These are phyloP conservation scores for Hypoxylon fuscum DNA, from an alignment of 495 filamentous ascomycete species.

Conservation along the genomic window DNA sequence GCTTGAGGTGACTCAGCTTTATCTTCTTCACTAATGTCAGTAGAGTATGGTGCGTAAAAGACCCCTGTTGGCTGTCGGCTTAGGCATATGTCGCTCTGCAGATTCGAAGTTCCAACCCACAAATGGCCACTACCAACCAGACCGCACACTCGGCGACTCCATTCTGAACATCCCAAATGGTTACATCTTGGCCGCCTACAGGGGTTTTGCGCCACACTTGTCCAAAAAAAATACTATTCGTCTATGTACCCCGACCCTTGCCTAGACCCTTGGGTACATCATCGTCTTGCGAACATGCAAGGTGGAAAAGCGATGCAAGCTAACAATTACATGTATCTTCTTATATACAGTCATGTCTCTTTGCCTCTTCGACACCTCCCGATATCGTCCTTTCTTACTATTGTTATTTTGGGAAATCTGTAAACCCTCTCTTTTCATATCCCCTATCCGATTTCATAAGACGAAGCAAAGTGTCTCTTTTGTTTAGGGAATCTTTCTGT, in stretches of 20 bases:
- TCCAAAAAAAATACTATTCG: slow-evolving; percentile 25
- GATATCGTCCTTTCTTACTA: slow-evolving; percentile 34
- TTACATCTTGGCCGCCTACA: slow-evolving; percentile 37
- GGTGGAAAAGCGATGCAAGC: slow-evolving; percentile 36
- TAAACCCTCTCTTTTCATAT: slow-evolving; percentile 21
- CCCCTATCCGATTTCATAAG: slow-evolving; percentile 18
- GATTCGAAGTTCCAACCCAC: slow-evolving; percentile 22
- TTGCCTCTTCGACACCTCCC: slow-evolving; percentile 33
- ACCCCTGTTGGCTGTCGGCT: slow-evolving; percentile 29
- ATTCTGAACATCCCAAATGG: slow-evolving; percentile 36
- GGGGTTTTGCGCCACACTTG: slow-evolving; percentile 39
- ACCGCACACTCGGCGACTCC: slow-evolving; percentile 40
- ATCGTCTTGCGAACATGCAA: slow-evolving; percentile 27
- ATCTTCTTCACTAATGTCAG: slow-evolving; percentile 24
- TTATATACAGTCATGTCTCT: slow-evolving; percentile 43
- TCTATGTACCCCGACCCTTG: slow-evolving; percentile 37
- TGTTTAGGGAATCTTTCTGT: slow-evolving; percentile 5
- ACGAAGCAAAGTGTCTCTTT: slow-evolving; percentile 14
- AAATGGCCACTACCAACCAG: slow-evolving; percentile 34
- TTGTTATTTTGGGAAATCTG: slow-evolving; percentile 12
- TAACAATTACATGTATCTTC: slow-evolving; percentile 43
- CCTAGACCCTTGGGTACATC: slow-evolving; percentile 36
- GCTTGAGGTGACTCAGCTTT: slow-evolving; percentile 28
- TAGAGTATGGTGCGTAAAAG: slow-evolving; percentile 8
- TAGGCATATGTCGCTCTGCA: slow-evolving; percentile 6